Percentiles rank a stretch among this genome's conserved stretches.
phyloP scores from a whole-genome alignment of 148 eudicot species.

The Spergularia bocconei region DNA sequence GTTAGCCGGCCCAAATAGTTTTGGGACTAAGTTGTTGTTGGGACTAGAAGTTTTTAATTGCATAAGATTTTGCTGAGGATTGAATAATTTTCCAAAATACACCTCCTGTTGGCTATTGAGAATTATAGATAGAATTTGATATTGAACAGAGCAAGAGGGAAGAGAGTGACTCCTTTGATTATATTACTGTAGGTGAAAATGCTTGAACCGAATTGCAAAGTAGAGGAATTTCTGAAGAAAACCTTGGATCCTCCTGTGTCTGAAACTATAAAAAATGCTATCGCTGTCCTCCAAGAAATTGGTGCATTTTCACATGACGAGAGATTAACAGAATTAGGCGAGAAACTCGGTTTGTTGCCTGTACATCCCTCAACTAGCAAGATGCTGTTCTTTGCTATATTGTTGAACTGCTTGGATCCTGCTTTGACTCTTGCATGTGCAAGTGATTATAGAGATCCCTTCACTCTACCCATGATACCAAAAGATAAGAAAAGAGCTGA shows the following conservation, averaged over 20 bases:
- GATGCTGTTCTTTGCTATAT: conserved; percentile 81
- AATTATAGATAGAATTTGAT: not conserved
- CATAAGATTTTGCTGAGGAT: no score
- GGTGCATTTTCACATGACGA: conserved; percentile 80
- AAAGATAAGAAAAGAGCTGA: conserved; percentile 59
- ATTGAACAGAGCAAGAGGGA: not conserved
- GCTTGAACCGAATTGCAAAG: conserved; percentile 67
- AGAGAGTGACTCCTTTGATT: conserved; percentile 1
- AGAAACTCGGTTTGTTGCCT: conserved; percentile 72
- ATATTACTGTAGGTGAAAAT: conserved; percentile 66
- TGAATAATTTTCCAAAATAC: no score
- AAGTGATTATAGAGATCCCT: conserved; percentile 74
- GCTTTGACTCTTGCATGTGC: conserved; percentile 97
- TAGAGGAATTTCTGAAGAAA: conserved; percentile 72
- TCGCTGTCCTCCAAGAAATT: conserved; percentile 75
- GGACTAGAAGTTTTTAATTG: no score
- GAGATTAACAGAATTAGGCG: conserved; percentile 78
- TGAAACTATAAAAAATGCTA: conserved; percentile 77
- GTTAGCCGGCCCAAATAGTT: no score
- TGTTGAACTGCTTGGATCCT: conserved; percentile 87
- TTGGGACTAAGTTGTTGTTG: no score
- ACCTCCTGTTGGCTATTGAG: no score
- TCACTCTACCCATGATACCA: conserved; percentile 77
- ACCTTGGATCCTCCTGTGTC: conserved; percentile 83
- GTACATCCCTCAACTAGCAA: conserved; percentile 88